Percentiles rank a stretch among this genome's conserved stretches.
Conservation (phyloP, 805 yeast species). For the Wickerhamomyces bisporus region DNA sequence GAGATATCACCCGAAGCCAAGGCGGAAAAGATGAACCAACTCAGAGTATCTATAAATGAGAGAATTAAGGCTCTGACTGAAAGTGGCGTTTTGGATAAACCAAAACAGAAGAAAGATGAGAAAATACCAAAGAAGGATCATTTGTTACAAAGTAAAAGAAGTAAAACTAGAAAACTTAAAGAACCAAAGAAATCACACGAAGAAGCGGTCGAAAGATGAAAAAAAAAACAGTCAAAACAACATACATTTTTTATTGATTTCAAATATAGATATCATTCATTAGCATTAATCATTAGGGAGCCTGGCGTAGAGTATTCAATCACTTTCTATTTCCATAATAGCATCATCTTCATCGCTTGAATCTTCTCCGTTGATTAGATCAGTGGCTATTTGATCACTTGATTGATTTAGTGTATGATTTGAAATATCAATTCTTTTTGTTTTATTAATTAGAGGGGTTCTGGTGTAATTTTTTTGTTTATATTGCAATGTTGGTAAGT, state of each 20-base stretch:
- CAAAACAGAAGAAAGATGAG: too few species aligned
- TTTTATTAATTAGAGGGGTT: slow-evolving; percentile 26
- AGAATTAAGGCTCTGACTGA: too few species aligned
- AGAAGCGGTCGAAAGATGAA: background rate
- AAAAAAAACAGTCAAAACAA: background rate
- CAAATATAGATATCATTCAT: too few species aligned
- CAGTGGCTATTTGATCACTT: slow-evolving; percentile 22
- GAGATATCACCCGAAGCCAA: too few species aligned
- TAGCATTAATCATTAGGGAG: background rate
- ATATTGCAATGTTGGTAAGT: slow-evolving; percentile 25
- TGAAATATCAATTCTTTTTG: slow-evolving; percentile 8
- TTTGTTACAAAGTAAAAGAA: too few species aligned
- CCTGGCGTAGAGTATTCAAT: slow-evolving; percentile 25
- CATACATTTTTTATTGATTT: too few species aligned
- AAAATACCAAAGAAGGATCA: too few species aligned
- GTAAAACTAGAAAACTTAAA: background rate
- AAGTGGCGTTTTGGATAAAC: too few species aligned
- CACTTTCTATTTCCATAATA: slow-evolving; percentile 58
- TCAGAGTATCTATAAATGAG: too few species aligned
- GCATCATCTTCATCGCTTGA: slow-evolving; percentile 47
- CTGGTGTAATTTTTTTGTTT: slow-evolving; percentile 11
- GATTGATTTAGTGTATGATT: slow-evolving; percentile 12
- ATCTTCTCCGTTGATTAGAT: slow-evolving; percentile 25
- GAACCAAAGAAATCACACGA: background rate
- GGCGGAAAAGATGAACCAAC: too few species aligned